phyloP scores from a whole-genome alignment of 768 basidiomycete species.

The Leccinum boreale region DNA sequence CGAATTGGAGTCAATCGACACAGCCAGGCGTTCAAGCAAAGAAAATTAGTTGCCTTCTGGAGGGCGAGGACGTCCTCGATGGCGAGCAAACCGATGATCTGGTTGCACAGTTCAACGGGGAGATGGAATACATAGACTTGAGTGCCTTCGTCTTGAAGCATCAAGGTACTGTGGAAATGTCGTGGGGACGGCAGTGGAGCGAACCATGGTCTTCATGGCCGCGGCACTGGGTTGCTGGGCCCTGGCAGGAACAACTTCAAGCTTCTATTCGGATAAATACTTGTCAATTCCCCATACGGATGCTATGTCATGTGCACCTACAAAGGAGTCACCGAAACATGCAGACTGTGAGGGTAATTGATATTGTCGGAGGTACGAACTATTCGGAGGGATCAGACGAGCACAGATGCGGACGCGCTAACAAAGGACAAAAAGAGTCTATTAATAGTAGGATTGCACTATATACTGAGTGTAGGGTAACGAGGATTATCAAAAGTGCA shows the following conservation, averaged over 20 bases:
- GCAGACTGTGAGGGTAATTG: too few relatives aligned
- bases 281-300: too few relatives aligned
- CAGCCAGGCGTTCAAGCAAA: background rate
- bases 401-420: too few relatives aligned
- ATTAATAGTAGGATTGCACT: background rate
- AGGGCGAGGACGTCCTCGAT: constrained; percentile 17
- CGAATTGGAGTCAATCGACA: background rate
- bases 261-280: too few relatives aligned
- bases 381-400: too few relatives aligned
- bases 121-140: background rate
- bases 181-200: background rate
- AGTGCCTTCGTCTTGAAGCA: background rate
- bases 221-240: background rate
- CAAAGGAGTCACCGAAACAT: too few relatives aligned
- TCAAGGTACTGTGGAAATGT: background rate
- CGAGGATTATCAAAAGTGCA: background rate
- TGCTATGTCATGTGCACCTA: too few relatives aligned
- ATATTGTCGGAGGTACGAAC: too few relatives aligned
- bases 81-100: constrained; percentile 13
- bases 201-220: background rate
- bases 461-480: background rate
- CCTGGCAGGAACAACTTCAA: too few relatives aligned
- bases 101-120: constrained; percentile 18
- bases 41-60: constrained; percentile 6
- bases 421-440: background rate